Conservation (phyloP, 257 asterid genomes). For the Voacanga thouarsii region DNA sequence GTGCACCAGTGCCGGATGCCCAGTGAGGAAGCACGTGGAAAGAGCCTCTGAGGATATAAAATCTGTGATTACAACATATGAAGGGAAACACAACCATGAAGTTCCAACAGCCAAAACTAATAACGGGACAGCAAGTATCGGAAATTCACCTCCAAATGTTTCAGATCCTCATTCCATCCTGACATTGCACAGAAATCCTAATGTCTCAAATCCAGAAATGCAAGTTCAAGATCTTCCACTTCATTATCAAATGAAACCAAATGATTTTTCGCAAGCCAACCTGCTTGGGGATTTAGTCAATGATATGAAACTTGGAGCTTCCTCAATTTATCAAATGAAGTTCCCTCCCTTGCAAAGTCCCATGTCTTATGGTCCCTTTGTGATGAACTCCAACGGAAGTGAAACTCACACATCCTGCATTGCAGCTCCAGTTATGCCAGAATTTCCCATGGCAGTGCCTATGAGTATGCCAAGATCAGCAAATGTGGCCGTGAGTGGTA, state of each 20-base stretch:
- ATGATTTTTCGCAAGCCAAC: constrained; percentile 32
- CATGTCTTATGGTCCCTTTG: constrained; percentile 21
- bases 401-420: constrained; percentile 17
- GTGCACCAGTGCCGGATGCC: constrained; percentile 78
- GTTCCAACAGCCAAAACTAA: constrained; percentile 42
- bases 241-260: constrained; percentile 44
- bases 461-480: constrained; percentile 23
- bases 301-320: constrained; percentile 41
- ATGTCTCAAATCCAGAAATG: constrained; percentile 23
- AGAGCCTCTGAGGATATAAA: constrained; percentile 65
- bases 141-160: constrained; percentile 21
- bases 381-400: constrained; percentile 26
- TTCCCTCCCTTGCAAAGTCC: constrained; percentile 36
- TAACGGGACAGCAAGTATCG: constrained; percentile 8
- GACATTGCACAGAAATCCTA: constrained; percentile 9
- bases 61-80: constrained; percentile 72
- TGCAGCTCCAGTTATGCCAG: constrained; percentile 23
- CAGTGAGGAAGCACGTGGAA: constrained; percentile 80
- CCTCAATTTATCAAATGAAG: constrained; percentile 35
- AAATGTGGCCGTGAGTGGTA: constrained; percentile 17
- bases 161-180: constrained; percentile 19
- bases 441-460: constrained; percentile 30
- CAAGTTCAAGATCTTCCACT: constrained; percentile 42
- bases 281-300: constrained; percentile 31
- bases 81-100: constrained; percentile 77